These are phyloP conservation scores for Aspergillus alliaceus DNA, from an alignment of 2,329 filamentous ascomycete species.

Conservation along the genomic window DNA sequence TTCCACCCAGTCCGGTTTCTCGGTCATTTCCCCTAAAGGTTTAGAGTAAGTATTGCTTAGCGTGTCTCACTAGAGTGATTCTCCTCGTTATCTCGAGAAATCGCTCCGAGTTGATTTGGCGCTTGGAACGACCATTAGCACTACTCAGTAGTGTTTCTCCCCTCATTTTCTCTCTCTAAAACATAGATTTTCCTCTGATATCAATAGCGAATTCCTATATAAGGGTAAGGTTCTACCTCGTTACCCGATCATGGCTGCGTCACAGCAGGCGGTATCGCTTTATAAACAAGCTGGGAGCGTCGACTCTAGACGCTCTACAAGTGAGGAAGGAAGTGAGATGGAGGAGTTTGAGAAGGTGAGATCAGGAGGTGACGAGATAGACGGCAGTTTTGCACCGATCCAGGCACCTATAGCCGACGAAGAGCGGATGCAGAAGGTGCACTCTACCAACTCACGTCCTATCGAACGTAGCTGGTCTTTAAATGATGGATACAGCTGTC, in stretches of 20 bases:
- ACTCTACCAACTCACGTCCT: conserved; percentile 25
- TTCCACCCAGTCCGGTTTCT: background rate
- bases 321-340: conserved; percentile 5
- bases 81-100: no score
- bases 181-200: no score
- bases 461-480: conserved; percentile 37
- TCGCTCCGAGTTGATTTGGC: background rate
- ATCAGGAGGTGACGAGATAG: conserved; percentile 10
- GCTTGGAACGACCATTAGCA: background rate
- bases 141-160: no score
- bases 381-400: conserved; percentile 25
- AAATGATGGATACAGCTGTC: conserved; percentile 35
- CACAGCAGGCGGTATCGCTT: conserved; percentile 4
- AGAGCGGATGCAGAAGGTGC: conserved; percentile 20
- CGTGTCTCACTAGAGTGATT: background rate
- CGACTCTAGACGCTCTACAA: conserved; percentile 8
- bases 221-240: background rate
- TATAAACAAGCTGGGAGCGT: background rate
- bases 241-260: conserved; percentile 10
- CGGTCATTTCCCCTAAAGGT: background rate
- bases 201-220: background rate
- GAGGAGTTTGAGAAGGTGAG: conserved; percentile 7
- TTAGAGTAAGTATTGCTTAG: background rate
- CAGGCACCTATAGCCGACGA: conserved; percentile 14
- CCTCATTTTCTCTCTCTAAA: no score